Evolutionary conservation across 2,329 filamentous ascomycete species (phyloP).

Genomic region (Piedraia hortae): DNA sequence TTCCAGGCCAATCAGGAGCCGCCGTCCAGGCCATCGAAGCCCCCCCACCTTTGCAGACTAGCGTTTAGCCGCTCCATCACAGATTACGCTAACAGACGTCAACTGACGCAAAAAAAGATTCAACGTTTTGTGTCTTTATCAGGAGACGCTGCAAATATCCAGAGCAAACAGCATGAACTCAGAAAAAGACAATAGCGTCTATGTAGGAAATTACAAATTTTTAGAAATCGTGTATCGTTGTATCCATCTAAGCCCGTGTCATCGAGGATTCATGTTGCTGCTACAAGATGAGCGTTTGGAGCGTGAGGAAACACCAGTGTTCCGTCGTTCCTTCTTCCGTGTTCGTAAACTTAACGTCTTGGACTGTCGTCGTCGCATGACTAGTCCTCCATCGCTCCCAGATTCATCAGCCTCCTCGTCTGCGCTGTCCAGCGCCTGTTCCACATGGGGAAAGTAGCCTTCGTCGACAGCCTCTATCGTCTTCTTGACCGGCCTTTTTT

Average conservation of each 20-base stretch:
- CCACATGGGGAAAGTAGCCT: constrained; percentile 10
- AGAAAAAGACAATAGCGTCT: too few relatives aligned
- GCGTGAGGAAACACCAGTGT: constrained; percentile 9
- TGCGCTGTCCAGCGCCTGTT: constrained; percentile 15
- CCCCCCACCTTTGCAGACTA: too few relatives aligned
- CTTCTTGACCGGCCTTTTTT: constrained; percentile 11
- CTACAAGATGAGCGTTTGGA: constrained; percentile 18
- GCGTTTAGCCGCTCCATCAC: too few relatives aligned
- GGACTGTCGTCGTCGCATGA: constrained; percentile 12
- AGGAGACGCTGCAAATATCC: too few relatives aligned
- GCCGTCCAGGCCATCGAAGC: neutral
- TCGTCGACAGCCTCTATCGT: constrained; percentile 8
- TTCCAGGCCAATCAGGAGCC: constrained; percentile 1
- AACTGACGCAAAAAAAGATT: too few relatives aligned
- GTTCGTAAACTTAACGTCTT: constrained; percentile 5
- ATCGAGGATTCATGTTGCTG: constrained; percentile 23
- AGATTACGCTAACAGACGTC: too few relatives aligned
- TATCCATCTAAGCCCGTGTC: too few relatives aligned
- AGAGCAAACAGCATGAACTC: too few relatives aligned
- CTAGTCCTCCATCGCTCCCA: constrained; percentile 15
- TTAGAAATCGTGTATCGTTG: too few relatives aligned
- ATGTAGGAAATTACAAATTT: too few relatives aligned
- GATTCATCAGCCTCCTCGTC: constrained; percentile 15
- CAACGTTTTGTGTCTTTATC: too few relatives aligned
- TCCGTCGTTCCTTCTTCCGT: constrained; percentile 6